Conservation (phyloP, 2,329 filamentous ascomycete species). For the Cladobotryum mycophilum region DNA sequence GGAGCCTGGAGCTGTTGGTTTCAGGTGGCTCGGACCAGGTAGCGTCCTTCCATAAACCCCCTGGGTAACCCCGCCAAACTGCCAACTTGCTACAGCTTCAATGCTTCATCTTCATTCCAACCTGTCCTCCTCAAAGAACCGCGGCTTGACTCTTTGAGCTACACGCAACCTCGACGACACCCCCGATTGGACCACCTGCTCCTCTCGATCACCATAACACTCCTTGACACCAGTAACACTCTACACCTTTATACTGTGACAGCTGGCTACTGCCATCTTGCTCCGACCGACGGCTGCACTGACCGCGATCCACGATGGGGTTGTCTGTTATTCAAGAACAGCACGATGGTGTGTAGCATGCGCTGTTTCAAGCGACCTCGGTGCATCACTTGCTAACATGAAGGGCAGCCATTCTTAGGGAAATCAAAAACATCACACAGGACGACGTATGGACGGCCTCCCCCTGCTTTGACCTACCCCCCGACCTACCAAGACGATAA, state of each 20-base stretch:
- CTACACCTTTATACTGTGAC: background rate
- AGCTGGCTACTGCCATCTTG: constrained; percentile 4
- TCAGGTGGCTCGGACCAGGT: too few relatives aligned
- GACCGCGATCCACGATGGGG: constrained; percentile 55
- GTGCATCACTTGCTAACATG: constrained; percentile 15
- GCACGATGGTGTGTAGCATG: constrained; percentile 39
- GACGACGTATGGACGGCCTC: constrained; percentile 59
- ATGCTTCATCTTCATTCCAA: constrained; percentile 10
- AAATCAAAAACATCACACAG: constrained; percentile 69
- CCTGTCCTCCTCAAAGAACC: background rate
- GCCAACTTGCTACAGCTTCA: constrained; percentile 8
- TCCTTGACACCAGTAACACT: background rate
- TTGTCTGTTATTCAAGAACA: constrained; percentile 81
- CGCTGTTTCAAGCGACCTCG: background rate
- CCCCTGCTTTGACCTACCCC: constrained; percentile 3
- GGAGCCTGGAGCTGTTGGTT: too few relatives aligned
- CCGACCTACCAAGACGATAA: constrained; percentile 7
- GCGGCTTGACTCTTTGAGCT: too few relatives aligned
- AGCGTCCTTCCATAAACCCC: constrained; percentile 3
- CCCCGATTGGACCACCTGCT: too few relatives aligned
- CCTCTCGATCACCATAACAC: background rate
- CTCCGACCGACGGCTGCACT: constrained; percentile 9
- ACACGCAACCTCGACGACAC: too few relatives aligned
- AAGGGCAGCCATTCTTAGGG: constrained; percentile 29
- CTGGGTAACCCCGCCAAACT: background rate